Evolutionary conservation across 2,329 filamentous ascomycete genomes (phyloP).

Genomic region (Trichophyton rubrum): DNA sequence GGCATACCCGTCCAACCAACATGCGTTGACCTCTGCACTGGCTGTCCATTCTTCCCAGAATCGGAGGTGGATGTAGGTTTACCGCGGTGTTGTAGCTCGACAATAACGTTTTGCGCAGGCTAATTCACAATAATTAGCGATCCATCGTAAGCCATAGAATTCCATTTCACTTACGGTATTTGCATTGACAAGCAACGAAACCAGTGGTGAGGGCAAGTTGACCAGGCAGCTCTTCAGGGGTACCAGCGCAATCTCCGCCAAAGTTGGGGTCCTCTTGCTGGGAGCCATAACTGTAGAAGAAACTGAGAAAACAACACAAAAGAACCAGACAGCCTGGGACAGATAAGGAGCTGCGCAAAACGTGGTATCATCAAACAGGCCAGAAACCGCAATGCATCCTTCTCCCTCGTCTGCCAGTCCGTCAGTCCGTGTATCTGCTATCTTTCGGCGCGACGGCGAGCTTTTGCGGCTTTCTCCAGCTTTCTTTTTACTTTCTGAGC

Average conservation of each 20-base stretch:
- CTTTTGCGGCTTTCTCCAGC: background rate
- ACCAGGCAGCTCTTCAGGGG: conserved; percentile 90
- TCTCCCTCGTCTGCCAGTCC: too few relatives aligned
- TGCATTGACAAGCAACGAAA: conserved; percentile 72
- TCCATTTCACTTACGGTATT: conserved; percentile 57
- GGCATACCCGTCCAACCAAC: conserved; percentile 97
- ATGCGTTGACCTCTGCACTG: conserved; percentile 58
- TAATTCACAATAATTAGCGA: conserved; percentile 26
- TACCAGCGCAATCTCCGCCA: conserved; percentile 72
- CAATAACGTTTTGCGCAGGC: conserved; percentile 89
- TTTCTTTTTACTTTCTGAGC: background rate
- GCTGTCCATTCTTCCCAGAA: conserved; percentile 35
- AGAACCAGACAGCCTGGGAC: background rate
- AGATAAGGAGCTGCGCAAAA: background rate
- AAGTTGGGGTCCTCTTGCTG: conserved; percentile 43
- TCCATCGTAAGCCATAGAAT: background rate
- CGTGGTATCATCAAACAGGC: background rate
- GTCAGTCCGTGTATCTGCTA: background rate
- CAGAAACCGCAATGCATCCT: background rate
- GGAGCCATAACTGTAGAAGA: conserved; percentile 26
- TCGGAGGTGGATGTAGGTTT: conserved; percentile 37
- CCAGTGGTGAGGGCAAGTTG: conserved; percentile 76
- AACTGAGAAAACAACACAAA: background rate
- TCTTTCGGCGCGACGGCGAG: background rate
- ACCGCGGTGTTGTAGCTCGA: conserved; percentile 68